A percentile compares a stretch with the other conserved stretches of the same genome.
Conservation (phyloP, 306 rosid genomes). For the Acacia crassicarpa region DNA sequence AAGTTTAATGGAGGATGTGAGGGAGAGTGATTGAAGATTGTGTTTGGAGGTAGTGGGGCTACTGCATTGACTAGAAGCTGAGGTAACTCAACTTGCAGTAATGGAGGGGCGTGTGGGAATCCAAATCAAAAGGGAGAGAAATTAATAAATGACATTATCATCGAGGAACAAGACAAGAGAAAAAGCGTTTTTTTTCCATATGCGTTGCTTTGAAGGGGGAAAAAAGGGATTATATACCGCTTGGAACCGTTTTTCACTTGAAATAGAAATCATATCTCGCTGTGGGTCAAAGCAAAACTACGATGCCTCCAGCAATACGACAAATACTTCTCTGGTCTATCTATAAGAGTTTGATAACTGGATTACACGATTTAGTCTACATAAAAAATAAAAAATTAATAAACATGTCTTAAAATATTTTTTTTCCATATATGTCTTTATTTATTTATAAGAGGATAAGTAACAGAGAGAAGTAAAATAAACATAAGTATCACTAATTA, state of each 20-base stretch:
- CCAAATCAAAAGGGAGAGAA: neutral
- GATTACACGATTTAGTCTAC: fast-evolving
- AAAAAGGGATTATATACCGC: neutral
- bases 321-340: neutral
- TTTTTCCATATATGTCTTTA: no score
- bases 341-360: no score
- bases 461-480: no score
- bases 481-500: no score
- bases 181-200: neutral
- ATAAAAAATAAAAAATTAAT: no score
- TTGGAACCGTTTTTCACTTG: neutral
- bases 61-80: conserved; percentile 19
- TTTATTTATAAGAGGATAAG: no score
- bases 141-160: neutral
- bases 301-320: neutral
- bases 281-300: neutral
- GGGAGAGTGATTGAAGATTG: neutral
- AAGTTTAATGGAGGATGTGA: neutral
- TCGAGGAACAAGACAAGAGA: neutral
- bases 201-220: neutral
- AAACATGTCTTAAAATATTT: no score
- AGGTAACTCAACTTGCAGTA: conserved; percentile 5
- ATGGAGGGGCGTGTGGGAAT: conserved; percentile 9
- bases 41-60: neutral
- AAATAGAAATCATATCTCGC: neutral